These are phyloP conservation scores for Hawksworthiomyces lignivorus DNA, from an alignment of 2,329 filamentous ascomycete genomes.

Conservation along the genomic window DNA sequence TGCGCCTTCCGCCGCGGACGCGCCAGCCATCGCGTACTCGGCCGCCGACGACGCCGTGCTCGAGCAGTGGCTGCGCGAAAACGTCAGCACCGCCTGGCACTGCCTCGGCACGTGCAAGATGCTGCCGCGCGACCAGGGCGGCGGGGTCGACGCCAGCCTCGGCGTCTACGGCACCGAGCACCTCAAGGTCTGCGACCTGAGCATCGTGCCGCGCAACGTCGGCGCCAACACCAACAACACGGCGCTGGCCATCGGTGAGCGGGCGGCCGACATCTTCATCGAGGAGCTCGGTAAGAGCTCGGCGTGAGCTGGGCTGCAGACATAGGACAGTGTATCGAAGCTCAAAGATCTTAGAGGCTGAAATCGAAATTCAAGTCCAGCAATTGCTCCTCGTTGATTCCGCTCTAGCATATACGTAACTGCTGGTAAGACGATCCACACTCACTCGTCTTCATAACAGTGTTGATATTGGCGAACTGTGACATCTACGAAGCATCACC, in stretches of 20 bases:
- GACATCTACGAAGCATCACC: too few relatives aligned
- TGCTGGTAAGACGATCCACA: too few relatives aligned
- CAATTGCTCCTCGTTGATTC: too few relatives aligned
- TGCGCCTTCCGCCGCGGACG: too few relatives aligned
- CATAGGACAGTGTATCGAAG: too few relatives aligned
- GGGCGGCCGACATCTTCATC: constrained; percentile 54
- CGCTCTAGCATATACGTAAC: too few relatives aligned
- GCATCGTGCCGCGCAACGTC: constrained; percentile 25
- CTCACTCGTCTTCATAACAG: too few relatives aligned
- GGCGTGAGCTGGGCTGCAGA: too few relatives aligned
- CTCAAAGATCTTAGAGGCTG: too few relatives aligned
- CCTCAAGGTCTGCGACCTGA: constrained; percentile 63
- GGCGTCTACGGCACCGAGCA: constrained; percentile 71
- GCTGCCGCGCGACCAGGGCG: constrained; percentile 67
- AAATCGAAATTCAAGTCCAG: too few relatives aligned
- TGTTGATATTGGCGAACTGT: too few relatives aligned
- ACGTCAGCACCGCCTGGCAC: constrained; percentile 72
- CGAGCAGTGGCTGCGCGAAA: constrained; percentile 61
- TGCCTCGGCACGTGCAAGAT: constrained; percentile 61
- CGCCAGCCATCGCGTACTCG: constrained; percentile 41
- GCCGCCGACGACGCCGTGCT: constrained; percentile 55
- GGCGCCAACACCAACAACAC: constrained; percentile 35
- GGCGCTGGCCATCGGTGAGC: constrained; percentile 67
- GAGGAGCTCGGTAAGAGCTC: not conserved
- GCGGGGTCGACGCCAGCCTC: constrained; percentile 66